Evolutionary conservation across 1,139 yeast species (phyloP), one percentile per base, ranked within the genome.

Genomic region (Pichia sp.): DNA sequence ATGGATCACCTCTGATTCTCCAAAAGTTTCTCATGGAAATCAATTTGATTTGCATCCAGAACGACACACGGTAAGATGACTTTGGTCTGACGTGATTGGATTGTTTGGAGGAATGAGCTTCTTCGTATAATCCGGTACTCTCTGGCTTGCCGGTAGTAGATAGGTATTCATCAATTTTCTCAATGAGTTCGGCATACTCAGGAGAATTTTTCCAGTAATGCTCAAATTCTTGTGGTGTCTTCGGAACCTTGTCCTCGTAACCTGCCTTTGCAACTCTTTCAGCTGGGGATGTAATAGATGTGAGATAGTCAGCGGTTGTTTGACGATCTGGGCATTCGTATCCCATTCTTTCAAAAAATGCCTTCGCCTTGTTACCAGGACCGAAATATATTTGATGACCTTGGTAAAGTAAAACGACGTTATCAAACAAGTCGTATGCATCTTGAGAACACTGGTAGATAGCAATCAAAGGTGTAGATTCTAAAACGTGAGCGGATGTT

Each of bases 361-460:
- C 60, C 52, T 74, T 77, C 4, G 93, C 94, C 24, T 60, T 55
- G 15, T 59, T 59, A 13, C 77, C 71, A 27, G 72, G 67, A 43
- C 95, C 95, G 53, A 64, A 83, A 61, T 55, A 85, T 42, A 86
- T 82, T 59, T 85, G 93, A 52, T 77, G 70, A 39, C 95, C 95
- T 51, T 80, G 85, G 56, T 83, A 83, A 30, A 85, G 63, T 15
- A 85, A 72, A 31, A 74, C 63, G n/a, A 79, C 93, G 45, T 81
- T 81, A 59, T 83, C 88, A 52, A 84, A 84, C 41, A 79, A 59
- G 44, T 81, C 82, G 52, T 82, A 84, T 40, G 85, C 82, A 53
- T 77, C 84, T 60, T 81, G 87, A 16, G 87, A 79, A 56, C 87
- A 83, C 62, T 84, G 94, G 58, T 84, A 85, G 41, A 85, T 79